Evolutionary conservation across 345 rosid species (phyloP), one percentile per base, ranked within the genome.

Genomic region (Citrus unshiu): DNA sequence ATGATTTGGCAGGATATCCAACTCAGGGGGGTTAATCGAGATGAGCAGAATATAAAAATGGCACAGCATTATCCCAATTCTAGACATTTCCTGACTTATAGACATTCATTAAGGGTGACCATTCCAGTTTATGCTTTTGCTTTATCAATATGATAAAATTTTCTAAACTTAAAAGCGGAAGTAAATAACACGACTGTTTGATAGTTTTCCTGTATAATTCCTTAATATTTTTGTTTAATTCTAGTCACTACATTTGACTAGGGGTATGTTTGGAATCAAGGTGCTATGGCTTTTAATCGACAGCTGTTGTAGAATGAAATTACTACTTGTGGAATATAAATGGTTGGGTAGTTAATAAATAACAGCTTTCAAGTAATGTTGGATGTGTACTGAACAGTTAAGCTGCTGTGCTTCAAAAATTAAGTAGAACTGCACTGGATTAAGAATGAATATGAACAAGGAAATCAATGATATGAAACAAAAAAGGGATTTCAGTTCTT

Each of bases 11-110:
- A 95, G 99, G 99, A 95, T 87, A 91, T 95, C 74, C 99, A 93
- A 88, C 95, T 95, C 71, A 87, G 99, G 85, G 99, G 99, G 6
- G 99, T 92, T 73, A 95, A 93, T 77, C 95, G 99, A 29, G 97
- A 92, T 74, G 99, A 95, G 89, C 92, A 89, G 83, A 89, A 90
- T 85, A 95, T 95, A 76, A 81, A 88, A 84, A 95, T 95, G 99
- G 98, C 96, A 21, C 79, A 83, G 67, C 75, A 86, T 77, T 91
- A 56, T 84, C 98, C 98, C 35, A 92, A 95, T 84, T 93, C 96
- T 66, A 86, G 92, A 74, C 99, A 93, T 77, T 95, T 89, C 80
- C 85, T 95, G 51, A 93, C 98, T 7, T 95, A 93, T 71, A 86
- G 86, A 51, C 99, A 95, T 83, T 95, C 99, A 61, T 86, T 95